phyloP scores from a whole-genome alignment of 805 yeast species.

The Candida vaughaniae region DNA sequence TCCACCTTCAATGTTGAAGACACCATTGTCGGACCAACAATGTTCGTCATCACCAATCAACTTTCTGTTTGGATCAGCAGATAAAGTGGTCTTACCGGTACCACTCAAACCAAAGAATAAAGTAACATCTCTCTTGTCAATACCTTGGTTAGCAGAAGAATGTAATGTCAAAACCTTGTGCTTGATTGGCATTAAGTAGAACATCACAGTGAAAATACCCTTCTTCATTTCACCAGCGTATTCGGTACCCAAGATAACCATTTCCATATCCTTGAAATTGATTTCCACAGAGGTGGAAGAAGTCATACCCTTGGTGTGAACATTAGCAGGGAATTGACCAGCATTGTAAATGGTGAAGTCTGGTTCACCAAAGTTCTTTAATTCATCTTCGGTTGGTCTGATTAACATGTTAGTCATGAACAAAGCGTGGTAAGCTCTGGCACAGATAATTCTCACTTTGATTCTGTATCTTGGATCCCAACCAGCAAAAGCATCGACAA shows the following conservation, averaged over 20 bases:
- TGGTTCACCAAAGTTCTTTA: constrained; percentile 89
- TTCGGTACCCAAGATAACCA: constrained; percentile 98
- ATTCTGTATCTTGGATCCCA: constrained; percentile 98
- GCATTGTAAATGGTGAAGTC: constrained; percentile 98
- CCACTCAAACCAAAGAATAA: constrained; percentile 96
- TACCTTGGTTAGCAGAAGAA: constrained; percentile 93
- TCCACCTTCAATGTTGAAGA: constrained; percentile 98
- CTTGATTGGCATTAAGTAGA: constrained; percentile 95
- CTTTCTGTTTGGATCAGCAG: constrained; percentile 92
- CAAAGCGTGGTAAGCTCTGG: constrained; percentile 96
- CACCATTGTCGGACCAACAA: constrained; percentile 98
- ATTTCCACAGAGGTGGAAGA: constrained; percentile 94
- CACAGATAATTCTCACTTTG: constrained; percentile 93
- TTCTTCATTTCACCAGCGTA: constrained; percentile 99
- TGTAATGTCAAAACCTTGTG: constrained; percentile 90
- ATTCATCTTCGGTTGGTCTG: constrained; percentile 89
- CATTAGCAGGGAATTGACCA: constrained; percentile 98
- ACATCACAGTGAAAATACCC: constrained; percentile 98
- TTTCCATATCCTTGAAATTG: constrained; percentile 96
- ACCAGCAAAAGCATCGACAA: constrained; percentile 96
- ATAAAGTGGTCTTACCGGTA: constrained; percentile 96
- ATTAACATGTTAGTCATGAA: constrained; percentile 98
- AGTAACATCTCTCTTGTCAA: constrained; percentile 77
- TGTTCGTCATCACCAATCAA: constrained; percentile 99
- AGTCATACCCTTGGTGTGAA: constrained; percentile 95